A percentile compares a stretch with the other conserved stretches of the same genome.
phyloP scores from a whole-genome alignment of 495 filamentous ascomycete species.

The Diplogelasinospora grovesii region DNA sequence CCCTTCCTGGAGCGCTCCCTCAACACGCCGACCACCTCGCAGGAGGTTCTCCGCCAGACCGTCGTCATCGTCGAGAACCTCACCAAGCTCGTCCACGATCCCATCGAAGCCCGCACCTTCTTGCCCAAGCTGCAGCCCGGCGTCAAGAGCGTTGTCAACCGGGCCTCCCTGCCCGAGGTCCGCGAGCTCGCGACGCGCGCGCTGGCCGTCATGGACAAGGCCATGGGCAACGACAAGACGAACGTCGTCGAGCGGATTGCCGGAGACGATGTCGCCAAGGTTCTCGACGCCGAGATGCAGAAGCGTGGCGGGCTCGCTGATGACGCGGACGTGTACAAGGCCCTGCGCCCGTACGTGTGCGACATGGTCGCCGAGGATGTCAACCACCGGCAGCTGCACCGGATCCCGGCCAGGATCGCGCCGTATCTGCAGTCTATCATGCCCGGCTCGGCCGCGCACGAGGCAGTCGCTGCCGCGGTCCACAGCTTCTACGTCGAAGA shows the following conservation, averaged over 20 bases:
- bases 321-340: constrained; percentile 59
- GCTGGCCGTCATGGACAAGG: constrained; percentile 82
- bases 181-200: constrained; percentile 82
- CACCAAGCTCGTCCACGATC: constrained; percentile 97
- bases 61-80: constrained; percentile 98
- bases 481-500: constrained; percentile 69
- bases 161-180: constrained; percentile 90
- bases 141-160: constrained; percentile 78
- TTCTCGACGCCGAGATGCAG: constrained; percentile 70
- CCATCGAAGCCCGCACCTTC: constrained; percentile 91
- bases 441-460: constrained; percentile 44
- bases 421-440: constrained; percentile 74
- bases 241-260: constrained; percentile 61
- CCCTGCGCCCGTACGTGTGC: constrained; percentile 67
- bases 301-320: constrained; percentile 54
- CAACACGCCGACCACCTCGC: constrained; percentile 80
- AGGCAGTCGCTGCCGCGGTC: constrained; percentile 57
- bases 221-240: constrained; percentile 69
- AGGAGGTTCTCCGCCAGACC: constrained; percentile 92
- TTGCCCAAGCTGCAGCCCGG: constrained; percentile 92
- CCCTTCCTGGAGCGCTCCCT: constrained; percentile 89
- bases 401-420: constrained; percentile 56
- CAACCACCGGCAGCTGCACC: constrained; percentile 71
- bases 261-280: constrained; percentile 65
- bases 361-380: constrained; percentile 86